Conservation (phyloP, 2,329 filamentous ascomycete species). For the Pseudocercospora crystallina region DNA sequence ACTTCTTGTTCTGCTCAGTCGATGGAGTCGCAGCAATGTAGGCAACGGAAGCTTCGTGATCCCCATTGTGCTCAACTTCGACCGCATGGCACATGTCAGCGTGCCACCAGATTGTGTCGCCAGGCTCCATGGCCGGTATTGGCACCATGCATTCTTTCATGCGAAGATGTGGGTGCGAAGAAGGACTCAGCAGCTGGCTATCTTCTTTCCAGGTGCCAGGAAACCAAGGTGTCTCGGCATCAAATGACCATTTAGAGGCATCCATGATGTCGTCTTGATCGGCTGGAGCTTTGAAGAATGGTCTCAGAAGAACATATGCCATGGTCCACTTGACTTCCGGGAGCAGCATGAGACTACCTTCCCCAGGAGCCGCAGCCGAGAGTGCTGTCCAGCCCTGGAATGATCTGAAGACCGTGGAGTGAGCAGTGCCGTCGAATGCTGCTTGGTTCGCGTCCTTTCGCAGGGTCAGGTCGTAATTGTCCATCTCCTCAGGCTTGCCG, state of each 20-base stretch:
- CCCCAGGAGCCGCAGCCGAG: conserved; percentile 8
- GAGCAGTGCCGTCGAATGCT: conserved; percentile 10
- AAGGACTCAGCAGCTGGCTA: conserved; percentile 11
- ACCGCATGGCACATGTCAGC: conserved; percentile 15
- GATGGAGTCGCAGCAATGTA: conserved; percentile 14
- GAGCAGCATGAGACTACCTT: conserved; percentile 14
- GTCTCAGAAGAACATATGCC: conserved; percentile 11
- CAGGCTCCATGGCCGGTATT: conserved; percentile 12
- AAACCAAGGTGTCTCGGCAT: conserved; percentile 15
- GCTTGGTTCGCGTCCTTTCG: conserved; percentile 13
- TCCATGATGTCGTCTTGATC: conserved; percentile 3
- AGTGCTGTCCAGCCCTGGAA: conserved; percentile 16
- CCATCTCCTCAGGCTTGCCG: conserved; percentile 8
- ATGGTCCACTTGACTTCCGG: conserved; percentile 14
- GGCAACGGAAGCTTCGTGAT: conserved; percentile 12
- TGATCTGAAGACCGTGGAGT: conserved; percentile 11
- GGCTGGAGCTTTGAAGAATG: conserved; percentile 11
- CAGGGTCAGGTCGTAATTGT: conserved; percentile 11
- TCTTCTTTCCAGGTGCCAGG: conserved; percentile 11
- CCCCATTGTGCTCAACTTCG: conserved; percentile 10
- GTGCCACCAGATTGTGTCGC: conserved; percentile 15
- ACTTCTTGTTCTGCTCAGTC: conserved; percentile 16
- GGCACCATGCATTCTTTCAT: conserved; percentile 16
- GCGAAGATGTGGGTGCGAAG: conserved; percentile 12
- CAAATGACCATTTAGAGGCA: conserved; percentile 12